Percentiles rank a stretch among this genome's conserved stretches.
These are phyloP conservation scores for Hanseniaspora pseudoguilliermondii DNA, from an alignment of 805 yeast species.

Conservation along the genomic window DNA sequence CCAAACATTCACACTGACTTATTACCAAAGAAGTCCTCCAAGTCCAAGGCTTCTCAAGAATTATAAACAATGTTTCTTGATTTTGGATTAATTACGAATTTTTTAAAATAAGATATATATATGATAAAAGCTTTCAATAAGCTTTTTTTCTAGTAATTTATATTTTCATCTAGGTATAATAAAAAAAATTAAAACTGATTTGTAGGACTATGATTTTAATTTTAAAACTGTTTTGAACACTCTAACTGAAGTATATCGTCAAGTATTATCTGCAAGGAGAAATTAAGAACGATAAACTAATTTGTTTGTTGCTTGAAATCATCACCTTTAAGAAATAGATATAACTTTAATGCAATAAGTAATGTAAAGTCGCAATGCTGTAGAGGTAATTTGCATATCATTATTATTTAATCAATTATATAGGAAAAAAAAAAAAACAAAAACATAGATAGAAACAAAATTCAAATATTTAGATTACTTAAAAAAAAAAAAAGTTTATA, in stretches of 20 bases:
- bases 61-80: conserved; percentile 29
- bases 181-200: not conserved
- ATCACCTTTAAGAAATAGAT: too few species aligned
- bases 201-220: too few species aligned
- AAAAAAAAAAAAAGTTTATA: not conserved
- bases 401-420: too few species aligned
- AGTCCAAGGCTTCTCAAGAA: conserved; percentile 54
- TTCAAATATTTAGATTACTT: not conserved
- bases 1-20: conserved; percentile 93
- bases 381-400: too few species aligned
- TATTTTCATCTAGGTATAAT: conserved; percentile 10
- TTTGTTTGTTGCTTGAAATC: too few species aligned
- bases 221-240: too few species aligned
- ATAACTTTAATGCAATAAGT: too few species aligned
- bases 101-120: conserved; percentile 10
- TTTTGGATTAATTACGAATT: conserved; percentile 1
- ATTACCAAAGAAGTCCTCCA: conserved; percentile 65
- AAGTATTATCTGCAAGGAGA: too few species aligned
- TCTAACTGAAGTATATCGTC: too few species aligned
- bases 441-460: not conserved
- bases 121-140: not conserved
- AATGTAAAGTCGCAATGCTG: too few species aligned
- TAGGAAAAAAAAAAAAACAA: too few species aligned
- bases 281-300: too few species aligned
- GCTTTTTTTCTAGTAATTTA: conserved; percentile 5